These are phyloP conservation scores for Phaseolus lunatus DNA, from an alignment of 306 rosid genomes.

Conservation along the genomic window DNA sequence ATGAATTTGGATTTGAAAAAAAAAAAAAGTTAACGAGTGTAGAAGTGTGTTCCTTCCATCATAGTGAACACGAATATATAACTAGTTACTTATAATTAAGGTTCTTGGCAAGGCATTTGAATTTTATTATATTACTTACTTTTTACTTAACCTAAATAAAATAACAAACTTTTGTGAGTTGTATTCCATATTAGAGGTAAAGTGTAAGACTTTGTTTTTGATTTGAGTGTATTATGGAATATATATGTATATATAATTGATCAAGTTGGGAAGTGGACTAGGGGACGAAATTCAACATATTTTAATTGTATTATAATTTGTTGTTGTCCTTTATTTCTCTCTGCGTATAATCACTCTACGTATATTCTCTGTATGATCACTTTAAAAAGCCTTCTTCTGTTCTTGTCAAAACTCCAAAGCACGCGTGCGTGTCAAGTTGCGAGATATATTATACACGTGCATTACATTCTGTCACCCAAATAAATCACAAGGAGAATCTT, in stretches of 20 bases:
- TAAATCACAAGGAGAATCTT: too few relatives aligned
- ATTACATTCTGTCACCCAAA: too few relatives aligned
- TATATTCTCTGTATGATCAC: too few relatives aligned
- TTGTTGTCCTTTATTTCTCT: too few relatives aligned
- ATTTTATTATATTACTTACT: not conserved
- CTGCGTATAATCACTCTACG: too few relatives aligned
- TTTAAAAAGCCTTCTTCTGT: too few relatives aligned
- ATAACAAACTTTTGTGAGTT: not conserved
- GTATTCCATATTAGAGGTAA: not conserved
- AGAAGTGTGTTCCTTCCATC: conserved; percentile 8
- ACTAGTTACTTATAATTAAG: not conserved
- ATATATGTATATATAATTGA: conserved; percentile 18
- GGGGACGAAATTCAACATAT: not conserved
- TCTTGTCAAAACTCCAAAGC: too few relatives aligned
- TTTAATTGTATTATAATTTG: too few relatives aligned
- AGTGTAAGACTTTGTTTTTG: not conserved
- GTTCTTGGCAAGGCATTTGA: not conserved
- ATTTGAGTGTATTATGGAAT: conserved; percentile 9
- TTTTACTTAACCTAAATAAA: conserved; percentile 6
- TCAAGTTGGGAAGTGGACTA: conserved; percentile 23
- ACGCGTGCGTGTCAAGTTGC: too few relatives aligned
- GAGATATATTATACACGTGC: too few relatives aligned
- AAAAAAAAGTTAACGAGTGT: not conserved
- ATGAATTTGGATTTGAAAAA: not conserved
- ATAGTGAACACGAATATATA: not conserved